Conservation (phyloP, 225 moss, liverwort and hornwort genomes). For the Asterella californica region DNA sequence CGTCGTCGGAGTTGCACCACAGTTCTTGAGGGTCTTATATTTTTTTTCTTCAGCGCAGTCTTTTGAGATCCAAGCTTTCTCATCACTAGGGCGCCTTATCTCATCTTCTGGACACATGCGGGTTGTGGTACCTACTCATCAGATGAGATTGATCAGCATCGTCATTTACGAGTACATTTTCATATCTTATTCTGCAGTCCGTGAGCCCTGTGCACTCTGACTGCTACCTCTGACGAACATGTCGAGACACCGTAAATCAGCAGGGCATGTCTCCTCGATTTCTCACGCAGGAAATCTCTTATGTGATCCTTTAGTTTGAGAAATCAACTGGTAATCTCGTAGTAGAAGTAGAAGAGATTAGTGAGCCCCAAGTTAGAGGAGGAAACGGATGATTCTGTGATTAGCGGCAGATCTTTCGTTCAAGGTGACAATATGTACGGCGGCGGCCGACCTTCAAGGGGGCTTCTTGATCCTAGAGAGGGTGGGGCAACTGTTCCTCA, state of each 20-base stretch:
- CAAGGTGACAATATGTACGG: slow-evolving; percentile 11
- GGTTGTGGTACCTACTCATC: too few relatives aligned
- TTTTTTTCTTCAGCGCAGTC: not conserved
- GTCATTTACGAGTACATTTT: not conserved
- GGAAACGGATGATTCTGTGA: not conserved
- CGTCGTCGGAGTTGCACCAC: not conserved
- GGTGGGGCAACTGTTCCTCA: not conserved
- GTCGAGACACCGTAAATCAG: not conserved
- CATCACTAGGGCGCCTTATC: not conserved
- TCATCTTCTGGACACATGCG: not conserved
- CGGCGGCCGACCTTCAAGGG: slow-evolving; percentile 6
- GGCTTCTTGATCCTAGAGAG: slow-evolving; percentile 11
- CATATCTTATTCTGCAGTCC: not conserved
- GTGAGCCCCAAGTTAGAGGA: not conserved
- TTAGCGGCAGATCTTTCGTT: not conserved
- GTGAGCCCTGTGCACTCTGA: not conserved
- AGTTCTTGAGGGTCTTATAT: not conserved
- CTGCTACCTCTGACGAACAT: not conserved
- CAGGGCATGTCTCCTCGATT: not conserved
- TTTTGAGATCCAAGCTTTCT: not conserved
- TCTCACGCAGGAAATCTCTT: not conserved
- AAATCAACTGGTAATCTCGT: not conserved
- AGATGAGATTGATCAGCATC: not conserved
- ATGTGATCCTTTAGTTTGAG: not conserved
- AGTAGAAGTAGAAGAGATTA: not conserved